Evolutionary conservation across 257 asterid genomes (phyloP).

Genomic region (Solanum phureja): DNA sequence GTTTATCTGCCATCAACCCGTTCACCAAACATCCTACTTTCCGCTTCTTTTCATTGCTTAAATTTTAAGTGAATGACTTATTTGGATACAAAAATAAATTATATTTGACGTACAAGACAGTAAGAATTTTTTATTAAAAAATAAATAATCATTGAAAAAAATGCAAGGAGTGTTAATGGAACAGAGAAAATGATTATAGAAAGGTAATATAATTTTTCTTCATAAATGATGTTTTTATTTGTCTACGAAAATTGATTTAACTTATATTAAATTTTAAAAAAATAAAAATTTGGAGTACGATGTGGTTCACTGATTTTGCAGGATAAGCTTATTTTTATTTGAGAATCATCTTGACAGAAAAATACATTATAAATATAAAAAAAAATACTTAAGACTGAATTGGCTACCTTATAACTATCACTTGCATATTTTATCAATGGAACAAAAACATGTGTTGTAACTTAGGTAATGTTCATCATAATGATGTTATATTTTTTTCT

Average conservation of each 20-base stretch:
- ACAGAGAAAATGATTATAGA: too few species aligned
- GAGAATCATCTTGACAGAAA: neutral
- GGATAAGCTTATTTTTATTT: too few species aligned
- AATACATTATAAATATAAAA: too few species aligned
- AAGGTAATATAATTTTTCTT: neutral
- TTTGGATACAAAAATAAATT: too few species aligned
- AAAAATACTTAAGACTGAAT: neutral
- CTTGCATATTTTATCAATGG: neutral
- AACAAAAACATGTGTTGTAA: neutral
- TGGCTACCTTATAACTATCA: neutral
- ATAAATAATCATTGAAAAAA: too few species aligned
- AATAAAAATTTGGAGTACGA: neutral
- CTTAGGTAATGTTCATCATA: neutral
- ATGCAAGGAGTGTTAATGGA: too few species aligned
- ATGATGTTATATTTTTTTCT: neutral
- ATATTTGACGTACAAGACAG: too few species aligned
- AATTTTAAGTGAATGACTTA: too few species aligned
- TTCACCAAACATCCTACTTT: too few species aligned
- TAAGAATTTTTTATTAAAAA: too few species aligned
- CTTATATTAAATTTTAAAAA: neutral
- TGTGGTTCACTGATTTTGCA: neutral
- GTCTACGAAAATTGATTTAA: neutral
- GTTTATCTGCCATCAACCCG: too few species aligned
- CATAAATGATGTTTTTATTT: neutral
- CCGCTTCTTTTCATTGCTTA: too few species aligned